Base-by-base conservation (phyloP, 768 basidiomycete genomes). In the Phylloporus sp. region DNA sequence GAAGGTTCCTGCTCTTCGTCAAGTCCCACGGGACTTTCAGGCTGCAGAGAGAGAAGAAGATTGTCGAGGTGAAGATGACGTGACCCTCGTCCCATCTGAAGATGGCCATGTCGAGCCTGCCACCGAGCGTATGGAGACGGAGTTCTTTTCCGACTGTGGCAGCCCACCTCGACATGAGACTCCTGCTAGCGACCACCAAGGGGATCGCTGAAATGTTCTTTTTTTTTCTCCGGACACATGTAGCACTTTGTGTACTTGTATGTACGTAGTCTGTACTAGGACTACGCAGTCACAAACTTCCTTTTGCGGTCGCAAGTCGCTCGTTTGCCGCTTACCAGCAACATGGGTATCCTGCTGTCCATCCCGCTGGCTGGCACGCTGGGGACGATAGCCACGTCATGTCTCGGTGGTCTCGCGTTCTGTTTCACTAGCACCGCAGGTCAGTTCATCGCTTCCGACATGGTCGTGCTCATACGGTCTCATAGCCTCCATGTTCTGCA, bases 401-500 rank as follows among this genome's bases (percentile, higher is more conserved):
- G 86, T 57, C 71, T 97, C 13, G 85, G 81, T 2, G 87, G 87
- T 5, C 57, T 89, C 23, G 88, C 90, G 0, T 92, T 92, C 62
- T 91, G 82, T 66, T 92, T 81, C 59, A 90, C 89, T 8, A 90
- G 87, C 31, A 89, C 82, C 35, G 88, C 89, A 58, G 89, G 89
- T 83, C 49, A 52, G 76, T 65, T 22, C 34, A n/a, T 47, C 37
- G 33, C 7, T 33, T 20, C 34, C 21, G n/a, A 54, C 11, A 38
- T 14, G 24, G 10, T 4, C 10, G 1, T 28, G 23, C 48, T 55
- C 39, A 52, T 41, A 3, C 26, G 26, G 11, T 11, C 28, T 32
- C 13, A 58, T 69, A 83, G 93, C 94, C 4, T 92, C 90, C 28
- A 92, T 95, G 80, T 90, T 96, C 72, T 93, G 84, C 78, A 97